A percentile compares a stretch with the other conserved stretches of the same genome.
Evolutionary conservation across 345 rosid genomes (phyloP).

Genomic region (Mallotus nudiflorus): DNA sequence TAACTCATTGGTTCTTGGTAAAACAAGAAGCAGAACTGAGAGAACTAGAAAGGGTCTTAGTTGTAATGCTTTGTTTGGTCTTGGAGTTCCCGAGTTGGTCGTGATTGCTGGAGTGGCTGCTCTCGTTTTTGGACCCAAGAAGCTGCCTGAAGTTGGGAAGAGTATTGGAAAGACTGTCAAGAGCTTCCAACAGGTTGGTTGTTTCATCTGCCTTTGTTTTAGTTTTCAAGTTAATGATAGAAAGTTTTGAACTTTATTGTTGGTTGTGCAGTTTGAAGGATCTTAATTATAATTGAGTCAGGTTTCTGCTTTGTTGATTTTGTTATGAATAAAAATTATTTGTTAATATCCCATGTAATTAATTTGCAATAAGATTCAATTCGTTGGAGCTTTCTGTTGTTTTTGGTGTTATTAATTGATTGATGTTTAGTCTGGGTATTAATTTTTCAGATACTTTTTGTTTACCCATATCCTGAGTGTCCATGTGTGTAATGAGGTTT

Average conservation of each 20-base stretch:
- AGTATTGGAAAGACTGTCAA: conserved; percentile 93
- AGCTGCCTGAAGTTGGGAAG: conserved; percentile 91
- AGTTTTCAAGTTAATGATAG: conserved; percentile 4
- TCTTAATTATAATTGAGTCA: background rate
- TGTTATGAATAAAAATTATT: background rate
- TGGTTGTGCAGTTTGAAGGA: background rate
- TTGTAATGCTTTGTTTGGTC: conserved; percentile 86
- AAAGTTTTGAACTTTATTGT: conserved; percentile 14
- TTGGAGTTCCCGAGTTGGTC: conserved; percentile 91
- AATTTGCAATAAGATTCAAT: conserved; percentile 1
- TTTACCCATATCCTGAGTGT: background rate
- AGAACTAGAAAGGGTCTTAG: conserved; percentile 48
- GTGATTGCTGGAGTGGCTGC: conserved; percentile 97
- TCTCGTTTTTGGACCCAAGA: conserved; percentile 89
- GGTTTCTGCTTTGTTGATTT: background rate
- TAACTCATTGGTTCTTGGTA: conserved; percentile 39
- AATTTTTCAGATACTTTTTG: background rate
- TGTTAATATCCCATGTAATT: background rate
- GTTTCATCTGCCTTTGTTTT: conserved; percentile 19
- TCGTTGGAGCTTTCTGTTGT: background rate
- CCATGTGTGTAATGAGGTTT: background rate
- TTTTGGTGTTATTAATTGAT: background rate
- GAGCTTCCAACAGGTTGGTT: conserved; percentile 85
- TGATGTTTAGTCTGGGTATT: background rate
- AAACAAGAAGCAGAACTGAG: conserved; percentile 35